Evolutionary conservation across 768 basidiomycete genomes (phyloP).

Genomic region (Tylopilus rubrobrunneus): DNA sequence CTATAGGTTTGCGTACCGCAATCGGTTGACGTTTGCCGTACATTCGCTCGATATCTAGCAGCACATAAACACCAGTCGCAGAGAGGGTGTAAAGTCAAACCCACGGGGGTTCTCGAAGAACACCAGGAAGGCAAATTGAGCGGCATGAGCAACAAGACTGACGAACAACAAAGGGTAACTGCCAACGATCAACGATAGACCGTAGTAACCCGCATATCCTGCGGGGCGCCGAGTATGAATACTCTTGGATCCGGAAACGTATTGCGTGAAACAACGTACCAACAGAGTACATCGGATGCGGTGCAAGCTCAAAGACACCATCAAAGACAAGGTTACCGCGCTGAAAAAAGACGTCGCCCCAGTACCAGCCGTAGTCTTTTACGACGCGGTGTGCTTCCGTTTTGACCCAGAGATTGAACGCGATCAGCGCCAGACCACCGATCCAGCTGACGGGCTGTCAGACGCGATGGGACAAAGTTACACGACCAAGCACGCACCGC

Average conservation of each 20-base stretch:
- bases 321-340: conserved; percentile 94
- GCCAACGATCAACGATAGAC: conserved; percentile 84
- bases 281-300: conserved; percentile 96
- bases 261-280: conserved; percentile 33
- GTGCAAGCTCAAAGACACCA: conserved; percentile 93
- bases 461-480: neutral
- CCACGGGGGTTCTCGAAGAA: conserved; percentile 97
- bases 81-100: conserved; percentile 28
- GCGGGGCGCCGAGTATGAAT: neutral
- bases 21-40: conserved; percentile 93
- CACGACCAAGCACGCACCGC: conserved; percentile 46
- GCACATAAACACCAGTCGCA: neutral
- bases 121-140: conserved; percentile 93
- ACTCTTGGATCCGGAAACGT: neutral
- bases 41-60: conserved; percentile 82
- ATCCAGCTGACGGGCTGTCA: conserved; percentile 60
- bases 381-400: conserved; percentile 96
- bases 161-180: conserved; percentile 90
- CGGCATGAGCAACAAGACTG: conserved; percentile 90
- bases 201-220: conserved; percentile 99
- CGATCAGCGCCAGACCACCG: conserved; percentile 78
- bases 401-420: conserved; percentile 98
- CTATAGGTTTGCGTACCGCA: conserved; percentile 72
- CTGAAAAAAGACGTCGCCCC: conserved; percentile 92
- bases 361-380: conserved; percentile 98